A percentile compares a stretch with the other conserved stretches of the same genome.
Evolutionary conservation across 495 filamentous ascomycete species (phyloP).

Genomic region (Gamarada debralockiae): DNA sequence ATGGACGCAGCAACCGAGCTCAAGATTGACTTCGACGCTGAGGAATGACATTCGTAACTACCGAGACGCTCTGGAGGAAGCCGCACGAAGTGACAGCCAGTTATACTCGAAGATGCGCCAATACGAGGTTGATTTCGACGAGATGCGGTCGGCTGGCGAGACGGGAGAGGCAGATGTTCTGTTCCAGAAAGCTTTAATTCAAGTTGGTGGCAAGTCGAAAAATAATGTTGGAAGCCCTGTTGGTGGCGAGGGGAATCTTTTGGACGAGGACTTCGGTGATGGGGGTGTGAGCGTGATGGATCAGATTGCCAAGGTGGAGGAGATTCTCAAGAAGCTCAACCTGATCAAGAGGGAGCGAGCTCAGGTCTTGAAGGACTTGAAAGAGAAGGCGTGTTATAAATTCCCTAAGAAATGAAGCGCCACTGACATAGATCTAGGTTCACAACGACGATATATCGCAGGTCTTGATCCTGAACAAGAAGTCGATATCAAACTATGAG

Average conservation of each 20-base stretch:
- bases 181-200: conserved; percentile 75
- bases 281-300: conserved; percentile 74
- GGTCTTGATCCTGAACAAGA: conserved; percentile 95
- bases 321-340: conserved; percentile 86
- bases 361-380: conserved; percentile 93
- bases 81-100: conserved; percentile 81
- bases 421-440: conserved; percentile 53
- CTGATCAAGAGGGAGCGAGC: conserved; percentile 85
- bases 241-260: conserved; percentile 65
- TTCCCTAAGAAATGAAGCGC: background rate
- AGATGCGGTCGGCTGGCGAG: conserved; percentile 90
- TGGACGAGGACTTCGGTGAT: conserved; percentile 91
- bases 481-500: conserved; percentile 84
- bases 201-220: conserved; percentile 51
- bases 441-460: conserved; percentile 97
- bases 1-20: conserved; percentile 96
- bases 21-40: conserved; percentile 80
- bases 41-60: conserved; percentile 84
- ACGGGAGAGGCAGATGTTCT: conserved; percentile 84
- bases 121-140: conserved; percentile 84
- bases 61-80: conserved; percentile 82
- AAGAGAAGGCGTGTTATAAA: conserved; percentile 72
- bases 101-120: conserved; percentile 78
- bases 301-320: conserved; percentile 86
- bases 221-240: conserved; percentile 53